These are phyloP conservation scores for Cinnamomum chago DNA, from an alignment of 164 flowering plant genomes.

Conservation along the genomic window DNA sequence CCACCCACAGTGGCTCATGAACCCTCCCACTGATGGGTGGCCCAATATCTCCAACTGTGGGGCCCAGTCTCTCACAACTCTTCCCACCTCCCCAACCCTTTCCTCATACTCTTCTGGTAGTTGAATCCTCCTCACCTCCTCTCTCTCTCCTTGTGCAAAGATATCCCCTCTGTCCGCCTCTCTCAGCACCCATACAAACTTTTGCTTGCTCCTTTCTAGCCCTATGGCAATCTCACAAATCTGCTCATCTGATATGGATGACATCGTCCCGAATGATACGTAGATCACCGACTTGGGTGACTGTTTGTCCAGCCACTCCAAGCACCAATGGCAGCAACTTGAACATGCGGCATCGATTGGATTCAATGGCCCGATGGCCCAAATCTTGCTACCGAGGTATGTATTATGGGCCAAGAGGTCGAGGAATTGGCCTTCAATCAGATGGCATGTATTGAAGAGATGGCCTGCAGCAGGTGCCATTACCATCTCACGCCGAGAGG, in stretches of 20 bases:
- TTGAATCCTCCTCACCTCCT: constrained; percentile 4
- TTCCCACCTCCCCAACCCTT: constrained; percentile 30
- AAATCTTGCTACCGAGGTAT: constrained; percentile 19
- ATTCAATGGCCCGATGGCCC: constrained; percentile 61
- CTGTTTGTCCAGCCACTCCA: constrained; percentile 59
- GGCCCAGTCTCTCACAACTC: constrained; percentile 46
- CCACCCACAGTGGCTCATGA: constrained; percentile 66
- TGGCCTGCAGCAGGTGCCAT: constrained; percentile 23
- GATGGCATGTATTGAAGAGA: constrained; percentile 43
- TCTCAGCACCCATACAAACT: constrained; percentile 61
- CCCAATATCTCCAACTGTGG: constrained; percentile 48
- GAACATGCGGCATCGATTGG: constrained; percentile 23
- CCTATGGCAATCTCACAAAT: constrained; percentile 50
- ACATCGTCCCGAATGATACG: constrained; percentile 58
- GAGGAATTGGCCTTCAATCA: constrained; percentile 37
- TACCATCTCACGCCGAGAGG: background rate
- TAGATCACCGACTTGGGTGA: constrained; percentile 36
- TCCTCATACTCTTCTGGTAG: constrained; percentile 49
- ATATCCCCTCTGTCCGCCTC: constrained; percentile 49
- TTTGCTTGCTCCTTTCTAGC: constrained; percentile 37
- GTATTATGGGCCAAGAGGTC: constrained; percentile 21
- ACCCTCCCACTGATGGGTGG: constrained; percentile 43
- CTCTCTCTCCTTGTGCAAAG: background rate
- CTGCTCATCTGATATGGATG: constrained; percentile 36
- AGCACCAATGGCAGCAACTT: constrained; percentile 9